A percentile compares a stretch with the other conserved stretches of the same genome.
phyloP scores from a whole-genome alignment of 1,284 basidiomycete species.

The Rhizoctonia solani region DNA sequence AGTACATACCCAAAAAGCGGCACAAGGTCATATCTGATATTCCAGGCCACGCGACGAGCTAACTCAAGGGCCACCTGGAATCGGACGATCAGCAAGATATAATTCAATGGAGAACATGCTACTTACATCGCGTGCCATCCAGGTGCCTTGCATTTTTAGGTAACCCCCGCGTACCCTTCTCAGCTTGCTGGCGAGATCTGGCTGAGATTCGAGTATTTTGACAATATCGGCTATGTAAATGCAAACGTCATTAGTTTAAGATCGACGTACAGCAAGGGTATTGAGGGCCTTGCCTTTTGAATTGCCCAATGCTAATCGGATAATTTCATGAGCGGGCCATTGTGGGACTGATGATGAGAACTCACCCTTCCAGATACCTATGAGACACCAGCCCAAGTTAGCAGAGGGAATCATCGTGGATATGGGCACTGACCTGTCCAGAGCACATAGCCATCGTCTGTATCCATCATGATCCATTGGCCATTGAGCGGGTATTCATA shows the following conservation, averaged over 20 bases:
- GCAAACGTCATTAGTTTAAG: background rate
- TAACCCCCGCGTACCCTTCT: conserved; percentile 82
- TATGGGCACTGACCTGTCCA: conserved; percentile 56
- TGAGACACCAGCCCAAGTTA: conserved; percentile 5
- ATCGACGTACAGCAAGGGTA: background rate
- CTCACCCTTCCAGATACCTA: conserved; percentile 81
- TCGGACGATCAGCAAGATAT: conserved; percentile 59
- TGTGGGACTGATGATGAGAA: conserved; percentile 31
- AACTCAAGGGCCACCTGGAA: conserved; percentile 37
- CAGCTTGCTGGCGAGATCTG: conserved; percentile 75
- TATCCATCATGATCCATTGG: conserved; percentile 93
- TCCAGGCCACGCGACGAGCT: conserved; percentile 66
- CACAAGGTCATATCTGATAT: conserved; percentile 76
- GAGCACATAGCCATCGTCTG: conserved; percentile 81
- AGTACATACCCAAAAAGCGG: conserved; percentile 73
- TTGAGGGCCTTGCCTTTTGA: conserved; percentile 61
- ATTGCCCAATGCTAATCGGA: conserved; percentile 67
- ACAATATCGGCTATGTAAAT: conserved; percentile 72
- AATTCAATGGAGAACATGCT: conserved; percentile 39
- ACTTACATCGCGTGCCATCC: conserved; percentile 81
- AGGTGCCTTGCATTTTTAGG: conserved; percentile 84
- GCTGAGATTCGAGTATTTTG: conserved; percentile 84
- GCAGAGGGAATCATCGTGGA: background rate
- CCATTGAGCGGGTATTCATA: conserved; percentile 84
- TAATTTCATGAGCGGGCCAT: background rate